These are phyloP conservation scores for Chaetomium olivaceum DNA, from an alignment of 2,329 filamentous ascomycete genomes.

Conservation along the genomic window DNA sequence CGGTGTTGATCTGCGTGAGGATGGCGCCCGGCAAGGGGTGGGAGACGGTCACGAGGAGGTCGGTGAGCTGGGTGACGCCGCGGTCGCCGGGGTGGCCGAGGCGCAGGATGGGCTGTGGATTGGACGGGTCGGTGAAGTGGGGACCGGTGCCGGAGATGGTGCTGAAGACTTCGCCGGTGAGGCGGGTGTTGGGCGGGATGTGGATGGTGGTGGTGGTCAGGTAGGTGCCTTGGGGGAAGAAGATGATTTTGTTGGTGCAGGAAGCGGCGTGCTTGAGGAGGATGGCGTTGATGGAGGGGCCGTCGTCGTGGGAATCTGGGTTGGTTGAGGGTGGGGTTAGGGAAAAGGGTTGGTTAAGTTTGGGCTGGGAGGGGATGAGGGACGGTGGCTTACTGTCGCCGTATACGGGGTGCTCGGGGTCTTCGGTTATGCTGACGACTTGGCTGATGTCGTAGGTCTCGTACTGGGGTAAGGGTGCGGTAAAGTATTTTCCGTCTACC, in stretches of 20 bases:
- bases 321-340: constrained; percentile 1
- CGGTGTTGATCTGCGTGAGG: constrained; percentile 51
- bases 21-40: constrained; percentile 63
- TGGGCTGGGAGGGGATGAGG: too few species aligned
- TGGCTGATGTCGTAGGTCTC: constrained; percentile 43
- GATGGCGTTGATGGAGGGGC: constrained; percentile 37
- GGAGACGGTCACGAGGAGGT: constrained; percentile 63
- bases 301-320: constrained; percentile 40
- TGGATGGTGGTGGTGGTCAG: constrained; percentile 52
- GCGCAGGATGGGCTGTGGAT: constrained; percentile 51
- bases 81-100: constrained; percentile 58
- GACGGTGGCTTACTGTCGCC: constrained; percentile 39
- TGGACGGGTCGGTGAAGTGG: constrained; percentile 45
- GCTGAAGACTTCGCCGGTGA: constrained; percentile 58
- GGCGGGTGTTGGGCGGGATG: constrained; percentile 51
- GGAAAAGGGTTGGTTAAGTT: neutral
- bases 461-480: constrained; percentile 45
- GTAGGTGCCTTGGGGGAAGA: constrained; percentile 57
- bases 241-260: constrained; percentile 46
- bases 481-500: constrained; percentile 43
- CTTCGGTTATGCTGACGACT: constrained; percentile 50
- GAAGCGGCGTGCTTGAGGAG: constrained; percentile 36
- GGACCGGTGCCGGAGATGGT: constrained; percentile 50
- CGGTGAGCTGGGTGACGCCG: constrained; percentile 62
- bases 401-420: constrained; percentile 41